These are phyloP conservation scores for Cercospora sesami DNA, from an alignment of 2,329 filamentous ascomycete species.

Conservation along the genomic window DNA sequence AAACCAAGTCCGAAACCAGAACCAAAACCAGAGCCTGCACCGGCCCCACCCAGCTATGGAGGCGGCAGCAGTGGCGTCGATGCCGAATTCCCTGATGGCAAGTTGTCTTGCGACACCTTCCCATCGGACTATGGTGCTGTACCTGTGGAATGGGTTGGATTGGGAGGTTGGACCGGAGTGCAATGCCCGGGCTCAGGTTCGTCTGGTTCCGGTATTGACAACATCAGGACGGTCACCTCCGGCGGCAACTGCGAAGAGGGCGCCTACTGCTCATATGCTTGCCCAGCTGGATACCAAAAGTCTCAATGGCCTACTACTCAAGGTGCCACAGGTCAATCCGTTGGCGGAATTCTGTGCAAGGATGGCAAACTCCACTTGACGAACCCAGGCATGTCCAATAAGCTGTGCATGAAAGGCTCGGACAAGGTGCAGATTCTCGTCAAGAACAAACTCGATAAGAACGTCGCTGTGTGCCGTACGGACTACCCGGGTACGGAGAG, in stretches of 20 bases:
- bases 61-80: conserved; percentile 57
- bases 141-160: conserved; percentile 64
- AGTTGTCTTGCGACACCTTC: conserved; percentile 70
- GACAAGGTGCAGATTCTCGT: conserved; percentile 65
- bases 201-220: conserved; percentile 41
- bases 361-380: conserved; percentile 75
- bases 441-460: conserved; percentile 67
- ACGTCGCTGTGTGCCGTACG: conserved; percentile 82
- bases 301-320: conserved; percentile 81
- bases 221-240: conserved; percentile 67
- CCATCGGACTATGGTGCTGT: conserved; percentile 80
- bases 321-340: conserved; percentile 76
- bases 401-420: conserved; percentile 72
- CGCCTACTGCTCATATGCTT: conserved; percentile 87
- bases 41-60: conserved; percentile 20
- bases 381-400: conserved; percentile 62
- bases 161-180: conserved; percentile 77
- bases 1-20: conserved; percentile 12
- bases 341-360: conserved; percentile 85
- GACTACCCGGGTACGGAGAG: conserved; percentile 92
- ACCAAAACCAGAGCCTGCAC: conserved; percentile 21
- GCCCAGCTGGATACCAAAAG: conserved; percentile 89
- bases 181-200: conserved; percentile 51
- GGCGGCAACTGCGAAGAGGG: conserved; percentile 63
- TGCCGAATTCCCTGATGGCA: conserved; percentile 71